Conservation (phyloP, 169 alveolate genomes). For the Neospora caninum region DNA sequence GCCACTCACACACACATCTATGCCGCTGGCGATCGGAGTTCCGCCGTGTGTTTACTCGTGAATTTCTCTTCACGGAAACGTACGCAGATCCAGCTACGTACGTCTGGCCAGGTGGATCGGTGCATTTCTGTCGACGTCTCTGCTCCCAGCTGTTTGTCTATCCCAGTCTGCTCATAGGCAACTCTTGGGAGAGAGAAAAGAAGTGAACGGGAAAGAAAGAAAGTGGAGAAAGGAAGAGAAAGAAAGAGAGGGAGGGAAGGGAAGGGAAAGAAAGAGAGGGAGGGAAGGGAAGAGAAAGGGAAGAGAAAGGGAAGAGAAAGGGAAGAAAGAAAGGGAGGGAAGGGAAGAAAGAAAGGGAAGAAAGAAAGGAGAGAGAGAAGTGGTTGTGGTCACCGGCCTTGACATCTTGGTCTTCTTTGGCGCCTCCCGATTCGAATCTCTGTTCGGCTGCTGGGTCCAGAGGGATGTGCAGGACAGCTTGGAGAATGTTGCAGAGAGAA, state of each 20-base stretch:
- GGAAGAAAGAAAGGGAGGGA: too few relatives aligned
- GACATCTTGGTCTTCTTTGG: neutral
- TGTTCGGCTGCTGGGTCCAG: neutral
- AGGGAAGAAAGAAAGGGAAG: neutral
- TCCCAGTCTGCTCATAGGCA: too few relatives aligned
- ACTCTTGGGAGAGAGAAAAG: neutral
- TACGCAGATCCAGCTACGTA: too few relatives aligned
- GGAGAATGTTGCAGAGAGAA: conserved; percentile 39
- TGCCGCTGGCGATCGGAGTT: too few relatives aligned
- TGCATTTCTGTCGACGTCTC: too few relatives aligned
- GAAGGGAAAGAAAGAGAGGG: neutral
- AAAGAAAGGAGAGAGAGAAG: neutral
- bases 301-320: neutral
- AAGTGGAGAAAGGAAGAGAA: neutral
- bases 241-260: too few relatives aligned
- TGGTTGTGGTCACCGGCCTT: neutral
- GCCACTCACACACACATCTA: too few relatives aligned
- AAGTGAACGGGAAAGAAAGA: neutral
- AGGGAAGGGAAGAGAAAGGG: neutral
- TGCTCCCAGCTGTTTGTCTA: too few relatives aligned
- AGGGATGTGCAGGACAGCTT: conserved; percentile 43
- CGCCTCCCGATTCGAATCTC: neutral
- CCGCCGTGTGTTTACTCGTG: too few relatives aligned
- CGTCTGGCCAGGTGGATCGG: too few relatives aligned
- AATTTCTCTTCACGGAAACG: too few relatives aligned